Evolutionary conservation across 345 rosid genomes (phyloP).

Genomic region (Lepidium aucheri): DNA sequence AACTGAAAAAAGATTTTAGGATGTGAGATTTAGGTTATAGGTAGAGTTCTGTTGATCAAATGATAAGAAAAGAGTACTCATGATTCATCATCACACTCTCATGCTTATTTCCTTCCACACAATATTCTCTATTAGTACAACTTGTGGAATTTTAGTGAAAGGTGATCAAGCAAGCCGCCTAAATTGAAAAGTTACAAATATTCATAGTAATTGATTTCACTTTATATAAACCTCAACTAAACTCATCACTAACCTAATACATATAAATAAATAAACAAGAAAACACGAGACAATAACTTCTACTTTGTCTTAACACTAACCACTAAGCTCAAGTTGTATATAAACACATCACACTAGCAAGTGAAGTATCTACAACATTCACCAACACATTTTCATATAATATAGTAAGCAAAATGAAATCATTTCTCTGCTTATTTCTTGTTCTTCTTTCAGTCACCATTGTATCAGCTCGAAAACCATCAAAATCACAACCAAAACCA

Average conservation of each 20-base stretch:
- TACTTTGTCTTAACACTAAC: background rate
- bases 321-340: background rate
- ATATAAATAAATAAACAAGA: background rate
- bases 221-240: background rate
- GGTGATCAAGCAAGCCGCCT: conserved; percentile 25
- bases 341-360: conserved; percentile 8
- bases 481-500: conserved; percentile 31
- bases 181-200: conserved; percentile 3
- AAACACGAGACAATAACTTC: background rate
- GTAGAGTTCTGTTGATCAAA: no score
- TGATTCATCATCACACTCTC: no score
- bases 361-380: background rate
- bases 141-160: background rate
- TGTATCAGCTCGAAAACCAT: conserved; percentile 18
- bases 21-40: no score
- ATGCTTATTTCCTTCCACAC: no score
- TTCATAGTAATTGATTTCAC: background rate
- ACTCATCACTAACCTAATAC: conserved; percentile 7
- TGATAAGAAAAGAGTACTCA: no score
- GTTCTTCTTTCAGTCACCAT: conserved; percentile 14
- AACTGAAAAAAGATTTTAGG: no score
- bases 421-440: background rate
- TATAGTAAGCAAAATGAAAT: background rate
- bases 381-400: background rate
- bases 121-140: background rate